Base-by-base conservation (phyloP, 2,329 filamentous ascomycete species). In the Calonectria hawksworthii region DNA sequence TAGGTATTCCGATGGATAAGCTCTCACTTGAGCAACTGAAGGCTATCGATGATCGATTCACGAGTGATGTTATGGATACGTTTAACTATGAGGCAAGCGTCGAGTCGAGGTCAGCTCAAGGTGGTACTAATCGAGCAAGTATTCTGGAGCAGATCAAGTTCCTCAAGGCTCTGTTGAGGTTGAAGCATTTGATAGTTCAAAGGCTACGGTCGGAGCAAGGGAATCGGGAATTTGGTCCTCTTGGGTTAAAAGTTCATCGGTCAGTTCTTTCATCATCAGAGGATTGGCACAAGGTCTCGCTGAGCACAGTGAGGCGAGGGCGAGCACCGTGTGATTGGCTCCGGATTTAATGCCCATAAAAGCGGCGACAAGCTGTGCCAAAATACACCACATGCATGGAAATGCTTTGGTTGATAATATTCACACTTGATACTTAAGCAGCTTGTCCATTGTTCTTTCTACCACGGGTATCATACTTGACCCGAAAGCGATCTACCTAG, bases 51-150 rank as follows among this genome's bases (percentile, higher is more conserved):
- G 21, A 21, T 4, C 66, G 52, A 30, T 68, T 68, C 36, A 10
- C 34, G 38, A 9, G 50, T 94, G 93, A 68, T 23, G 23, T 68
- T 47, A 26, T 41, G 16, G 52, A 32, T n/a, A 41, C 23, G 1
- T 68, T 61, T 21, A 68, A 34, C 36, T 68, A 68, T 16, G 66
- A 68, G 66, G 32, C 66, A 28, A 68, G 52, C 74, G 95, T 97
- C 7, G 95, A 98, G 89, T 89, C 94, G 87, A 91, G 93, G 82
- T 90, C 92, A 67, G 93, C 94, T 3, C 92, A 92, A 78, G 95
- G 95, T 44, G 94, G 94, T 28, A 96, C 94, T 28, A 95, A 94
- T 86, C 92, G 90, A 85, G 89, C 89, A 21, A 90, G 90, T 28
- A 93, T 94, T 16, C 79, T 90, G 76, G 89, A 92, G 85, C 92